These are phyloP conservation scores for Rhizoclosmatium sp. DNA, from an alignment of 192 early-diverging fungal genomes.

Conservation along the genomic window DNA sequence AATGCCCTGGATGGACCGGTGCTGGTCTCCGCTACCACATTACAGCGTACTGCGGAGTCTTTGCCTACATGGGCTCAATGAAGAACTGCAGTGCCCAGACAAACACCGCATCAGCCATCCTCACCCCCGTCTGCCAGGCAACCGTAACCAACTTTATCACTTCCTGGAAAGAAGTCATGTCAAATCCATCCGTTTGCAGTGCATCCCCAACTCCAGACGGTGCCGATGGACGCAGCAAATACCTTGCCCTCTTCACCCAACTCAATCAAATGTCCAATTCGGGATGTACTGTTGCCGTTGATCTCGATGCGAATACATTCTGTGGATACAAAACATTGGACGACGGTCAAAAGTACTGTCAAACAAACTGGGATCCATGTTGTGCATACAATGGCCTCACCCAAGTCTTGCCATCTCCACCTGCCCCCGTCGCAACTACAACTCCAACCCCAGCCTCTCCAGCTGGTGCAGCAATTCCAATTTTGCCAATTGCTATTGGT, in stretches of 20 bases:
- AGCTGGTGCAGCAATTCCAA: background rate
- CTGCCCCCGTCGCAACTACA: background rate
- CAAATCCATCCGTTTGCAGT: conserved; percentile 7
- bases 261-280: background rate
- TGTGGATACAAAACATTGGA: conserved; percentile 11
- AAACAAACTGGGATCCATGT: conserved; percentile 15
- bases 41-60: conserved; percentile 17
- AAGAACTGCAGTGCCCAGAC: background rate
- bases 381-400: conserved; percentile 24
- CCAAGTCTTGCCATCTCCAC: conserved; percentile 12
- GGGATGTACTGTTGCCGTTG: conserved; percentile 12
- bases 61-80: conserved; percentile 5
- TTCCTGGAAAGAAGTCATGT: conserved; percentile 18
- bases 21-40: conserved; percentile 34
- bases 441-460: background rate
- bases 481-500: conserved; percentile 17
- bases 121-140: conserved; percentile 1
- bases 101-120: background rate
- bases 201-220: background rate
- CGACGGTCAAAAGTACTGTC: conserved; percentile 13
- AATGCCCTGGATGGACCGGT: conserved; percentile 43
- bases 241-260: conserved; percentile 16
- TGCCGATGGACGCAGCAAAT: background rate
- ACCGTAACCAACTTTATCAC: conserved; percentile 12
- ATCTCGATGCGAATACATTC: conserved; percentile 6